Evolutionary conservation across 257 asterid genomes (phyloP).

Genomic region (Ophiorrhiza pumila): DNA sequence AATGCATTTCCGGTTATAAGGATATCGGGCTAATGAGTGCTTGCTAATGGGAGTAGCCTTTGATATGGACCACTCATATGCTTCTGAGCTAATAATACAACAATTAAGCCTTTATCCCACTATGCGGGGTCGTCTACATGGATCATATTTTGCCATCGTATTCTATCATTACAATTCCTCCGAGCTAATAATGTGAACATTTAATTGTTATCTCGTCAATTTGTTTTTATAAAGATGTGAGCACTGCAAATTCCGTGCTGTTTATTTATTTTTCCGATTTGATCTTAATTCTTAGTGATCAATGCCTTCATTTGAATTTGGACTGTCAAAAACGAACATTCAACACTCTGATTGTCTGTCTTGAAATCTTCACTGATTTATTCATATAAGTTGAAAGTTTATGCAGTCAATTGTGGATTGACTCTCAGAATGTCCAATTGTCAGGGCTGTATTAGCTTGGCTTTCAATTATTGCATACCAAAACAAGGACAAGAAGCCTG

Average conservation of each 20-base stretch:
- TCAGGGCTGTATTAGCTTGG: conserved; percentile 99
- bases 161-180: no score
- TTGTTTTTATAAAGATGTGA: not conserved
- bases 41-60: not conserved
- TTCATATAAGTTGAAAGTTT: not conserved
- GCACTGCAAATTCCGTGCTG: not conserved
- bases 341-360: not conserved
- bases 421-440: conserved; percentile 15
- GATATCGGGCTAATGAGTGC: not conserved
- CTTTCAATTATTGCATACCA: conserved; percentile 80
- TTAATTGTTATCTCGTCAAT: no score
- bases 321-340: no score
- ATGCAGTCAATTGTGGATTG: conserved; percentile 10
- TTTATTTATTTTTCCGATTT: not conserved
- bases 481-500: conserved; percentile 78
- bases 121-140: no score
- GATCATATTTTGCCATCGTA: no score
- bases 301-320: not conserved
- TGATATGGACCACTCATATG: not conserved
- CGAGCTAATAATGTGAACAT: no score
- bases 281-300: not conserved
- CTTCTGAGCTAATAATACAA: not conserved
- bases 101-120: no score
- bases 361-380: not conserved
- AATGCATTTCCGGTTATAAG: not conserved